phyloP scores from a whole-genome alignment of 2,329 filamentous ascomycete genomes.

The Penicillium sp. region DNA sequence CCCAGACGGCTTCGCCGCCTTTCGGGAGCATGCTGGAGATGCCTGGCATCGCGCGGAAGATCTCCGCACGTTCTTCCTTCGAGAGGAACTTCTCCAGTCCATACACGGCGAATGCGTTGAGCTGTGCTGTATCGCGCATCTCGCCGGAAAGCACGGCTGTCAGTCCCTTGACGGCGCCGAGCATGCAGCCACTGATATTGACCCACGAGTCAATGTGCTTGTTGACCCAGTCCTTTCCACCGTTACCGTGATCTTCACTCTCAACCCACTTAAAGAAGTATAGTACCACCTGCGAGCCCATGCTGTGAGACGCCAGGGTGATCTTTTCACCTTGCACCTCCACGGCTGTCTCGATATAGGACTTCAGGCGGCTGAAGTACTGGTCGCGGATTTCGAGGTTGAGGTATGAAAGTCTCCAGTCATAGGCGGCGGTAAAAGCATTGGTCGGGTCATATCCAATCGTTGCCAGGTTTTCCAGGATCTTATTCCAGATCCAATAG shows the following conservation, averaged over 20 bases:
- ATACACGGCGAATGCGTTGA: constrained; percentile 95
- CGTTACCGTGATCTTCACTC: constrained; percentile 73
- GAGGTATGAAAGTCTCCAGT: constrained; percentile 89
- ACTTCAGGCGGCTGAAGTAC: constrained; percentile 90
- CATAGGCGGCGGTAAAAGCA: constrained; percentile 72
- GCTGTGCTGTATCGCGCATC: constrained; percentile 96
- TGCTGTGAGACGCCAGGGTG: constrained; percentile 89
- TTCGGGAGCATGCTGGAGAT: constrained; percentile 96
- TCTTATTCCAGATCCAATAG: constrained; percentile 99
- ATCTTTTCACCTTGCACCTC: constrained; percentile 76
- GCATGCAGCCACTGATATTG: constrained; percentile 97
- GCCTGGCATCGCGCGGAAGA: constrained; percentile 96
- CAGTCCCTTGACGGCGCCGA: constrained; percentile 88
- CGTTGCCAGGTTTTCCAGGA: constrained; percentile 92
- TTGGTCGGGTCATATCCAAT: constrained; percentile 91
- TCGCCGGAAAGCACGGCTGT: constrained; percentile 92
- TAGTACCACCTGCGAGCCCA: constrained; percentile 94
- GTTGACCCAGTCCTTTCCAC: constrained; percentile 88
- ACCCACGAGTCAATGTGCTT: constrained; percentile 91
- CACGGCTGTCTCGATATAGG: constrained; percentile 83
- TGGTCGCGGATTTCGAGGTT: constrained; percentile 91
- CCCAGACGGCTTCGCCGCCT: constrained; percentile 94
- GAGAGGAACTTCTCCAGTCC: constrained; percentile 94
- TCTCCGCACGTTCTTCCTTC: constrained; percentile 85
- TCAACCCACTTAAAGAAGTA: constrained; percentile 83